phyloP scores from a whole-genome alignment of 441 rosid genomes.

The Adansonia grandidieri region DNA sequence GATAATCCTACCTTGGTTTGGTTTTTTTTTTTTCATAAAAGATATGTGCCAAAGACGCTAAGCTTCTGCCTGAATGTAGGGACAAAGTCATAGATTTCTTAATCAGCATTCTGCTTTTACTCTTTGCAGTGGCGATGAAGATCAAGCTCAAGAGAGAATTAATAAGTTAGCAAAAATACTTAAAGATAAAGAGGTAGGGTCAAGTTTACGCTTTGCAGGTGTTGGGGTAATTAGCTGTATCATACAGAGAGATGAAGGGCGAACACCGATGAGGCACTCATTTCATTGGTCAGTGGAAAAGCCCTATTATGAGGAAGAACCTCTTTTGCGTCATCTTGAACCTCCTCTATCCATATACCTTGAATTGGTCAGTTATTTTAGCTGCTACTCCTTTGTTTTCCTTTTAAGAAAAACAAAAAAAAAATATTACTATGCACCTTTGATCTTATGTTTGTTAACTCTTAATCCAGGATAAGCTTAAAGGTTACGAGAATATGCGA shows the following conservation, averaged over 20 bases:
- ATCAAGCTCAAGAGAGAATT: constrained; percentile 98
- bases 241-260: constrained; percentile 98
- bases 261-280: constrained; percentile 97
- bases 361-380: constrained; percentile 73
- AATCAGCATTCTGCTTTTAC: constrained; percentile 20
- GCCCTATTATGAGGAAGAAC: constrained; percentile 85
- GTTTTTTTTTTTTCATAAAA: not conserved
- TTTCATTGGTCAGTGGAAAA: constrained; percentile 93
- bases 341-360: constrained; percentile 98
- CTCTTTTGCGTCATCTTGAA: constrained; percentile 91
- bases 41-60: constrained; percentile 2
- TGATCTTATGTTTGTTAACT: constrained; percentile 28
- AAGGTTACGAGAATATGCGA: constrained; percentile 74
- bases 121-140: constrained; percentile 93
- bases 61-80: not conserved
- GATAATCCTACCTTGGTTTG: constrained; percentile 3
- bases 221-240: constrained; percentile 96
- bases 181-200: constrained; percentile 79
- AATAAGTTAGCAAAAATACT: constrained; percentile 94
- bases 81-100: constrained; percentile 13
- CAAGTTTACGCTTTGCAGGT: constrained; percentile 76
- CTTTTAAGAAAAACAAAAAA: constrained; percentile 9
- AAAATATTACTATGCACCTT: not conserved
- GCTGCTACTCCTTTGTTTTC: constrained; percentile 16
- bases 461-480: constrained; percentile 86